Base-by-base conservation (phyloP, 2,329 filamentous ascomycete species). In the Cladosporium sp. region DNA sequence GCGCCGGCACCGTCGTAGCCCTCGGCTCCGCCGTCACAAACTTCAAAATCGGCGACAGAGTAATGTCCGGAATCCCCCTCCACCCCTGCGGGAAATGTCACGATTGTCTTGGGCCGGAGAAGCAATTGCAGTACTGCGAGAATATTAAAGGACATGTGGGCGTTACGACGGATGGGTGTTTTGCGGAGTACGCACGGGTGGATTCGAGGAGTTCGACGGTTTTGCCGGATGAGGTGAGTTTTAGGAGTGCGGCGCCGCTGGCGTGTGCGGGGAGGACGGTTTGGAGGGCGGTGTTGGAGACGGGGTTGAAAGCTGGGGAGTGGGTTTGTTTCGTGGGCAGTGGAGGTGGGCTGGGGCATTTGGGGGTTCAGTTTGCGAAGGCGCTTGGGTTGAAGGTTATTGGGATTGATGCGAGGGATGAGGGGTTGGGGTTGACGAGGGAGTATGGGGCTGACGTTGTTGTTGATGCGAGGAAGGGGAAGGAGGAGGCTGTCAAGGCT, bases 231-330 rank as follows among this genome's bases (percentile, higher is more conserved):
- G 74, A 75, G 7, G 76, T 88, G 14, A 78, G 76, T 2, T 82
- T 87, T 58, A 70, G 80, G 61, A 79, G 78, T 18, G 86, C 85
- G 16, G 85, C 84, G 54, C 86, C 86, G 5, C 75, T 88, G 25
- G 84, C 85, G 14, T 88, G 85, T 71, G 85, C 85, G 0, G 84
- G 85, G 0, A 73, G 80, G 63, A 86, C 84, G 2, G 77, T 82
- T 18, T 86, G 80, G 74, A 74, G 82, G n/a, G 80, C 77, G 1
- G 76, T 85, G 8, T 63, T 78, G 58, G 77, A 80, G 69, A 76
- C 81, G 0, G 79, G 73, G 3, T 71, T 84, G 25, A 68, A 75
- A 67, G 60, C 72, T 2, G 78, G 78, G 1, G 69, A 80, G 67
- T 80, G 79, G 78, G 64, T 80, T 1, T 76, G 73, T 1, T 69